Conservation (phyloP, 805 yeast genomes). For the Priceomyces melissophilus region DNA sequence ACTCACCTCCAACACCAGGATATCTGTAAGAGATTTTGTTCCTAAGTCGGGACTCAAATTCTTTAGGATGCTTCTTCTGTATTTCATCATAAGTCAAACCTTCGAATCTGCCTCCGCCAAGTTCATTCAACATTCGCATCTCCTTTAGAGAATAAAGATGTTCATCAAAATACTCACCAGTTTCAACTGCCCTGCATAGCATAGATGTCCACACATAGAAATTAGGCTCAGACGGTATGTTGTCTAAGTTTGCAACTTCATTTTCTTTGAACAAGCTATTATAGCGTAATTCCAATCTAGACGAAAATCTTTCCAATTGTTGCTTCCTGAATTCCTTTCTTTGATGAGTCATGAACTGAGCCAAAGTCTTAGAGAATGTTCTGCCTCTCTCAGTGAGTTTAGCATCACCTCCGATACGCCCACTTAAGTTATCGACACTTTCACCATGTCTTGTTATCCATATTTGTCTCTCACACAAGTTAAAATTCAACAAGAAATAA, state of each 20-base stretch:
- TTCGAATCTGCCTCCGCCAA: constrained; percentile 90
- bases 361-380: constrained; percentile 68
- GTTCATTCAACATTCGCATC: constrained; percentile 89
- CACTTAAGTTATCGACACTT: constrained; percentile 76
- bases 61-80: constrained; percentile 66
- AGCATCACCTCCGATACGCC: constrained; percentile 92
- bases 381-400: constrained; percentile 73
- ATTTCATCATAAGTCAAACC: constrained; percentile 92
- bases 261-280: constrained; percentile 24
- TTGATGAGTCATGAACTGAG: constrained; percentile 70
- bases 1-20: constrained; percentile 97
- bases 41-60: constrained; percentile 68
- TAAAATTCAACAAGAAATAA: constrained; percentile 84
- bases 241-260: constrained; percentile 14
- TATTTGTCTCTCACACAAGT: constrained; percentile 82
- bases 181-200: constrained; percentile 74
- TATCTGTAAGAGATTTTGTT: constrained; percentile 85
- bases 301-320: constrained; percentile 54
- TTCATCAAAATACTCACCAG: constrained; percentile 75
- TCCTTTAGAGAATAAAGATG: constrained; percentile 73
- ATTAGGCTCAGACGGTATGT: constrained; percentile 55
- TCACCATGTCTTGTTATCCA: constrained; percentile 97
- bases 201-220: constrained; percentile 93
- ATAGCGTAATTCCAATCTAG: constrained; percentile 43
- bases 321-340: constrained; percentile 62